Evolutionary conservation across 306 rosid species (phyloP).

Genomic region (Castanospermum australe): DNA sequence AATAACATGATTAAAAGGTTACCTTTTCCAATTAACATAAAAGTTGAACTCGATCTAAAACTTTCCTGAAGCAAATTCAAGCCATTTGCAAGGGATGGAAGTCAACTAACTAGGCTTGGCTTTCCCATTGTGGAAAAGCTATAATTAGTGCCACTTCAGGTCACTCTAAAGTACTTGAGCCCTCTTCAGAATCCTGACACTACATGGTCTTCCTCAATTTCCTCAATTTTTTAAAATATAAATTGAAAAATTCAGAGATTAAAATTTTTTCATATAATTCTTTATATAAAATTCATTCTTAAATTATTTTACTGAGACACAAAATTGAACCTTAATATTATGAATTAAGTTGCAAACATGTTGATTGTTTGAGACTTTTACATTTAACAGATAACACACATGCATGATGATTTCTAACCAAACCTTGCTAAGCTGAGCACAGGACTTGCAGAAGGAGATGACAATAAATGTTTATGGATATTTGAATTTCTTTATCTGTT

Average conservation of each 20-base stretch:
- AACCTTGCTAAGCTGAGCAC: background rate
- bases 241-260: no score
- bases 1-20: background rate
- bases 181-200: constrained; percentile 10
- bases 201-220: constrained; percentile 7
- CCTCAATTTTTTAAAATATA: background rate
- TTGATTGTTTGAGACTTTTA: background rate
- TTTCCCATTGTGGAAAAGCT: background rate
- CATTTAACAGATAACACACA: background rate
- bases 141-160: constrained; percentile 26
- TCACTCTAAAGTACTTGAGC: constrained; percentile 10
- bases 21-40: background rate
- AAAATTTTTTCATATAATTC: no score
- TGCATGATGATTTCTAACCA: background rate
- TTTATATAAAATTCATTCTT: no score
- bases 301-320: background rate
- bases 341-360: background rate
- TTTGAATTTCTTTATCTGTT: background rate
- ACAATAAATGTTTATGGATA: background rate
- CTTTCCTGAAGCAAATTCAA: constrained; percentile 1
- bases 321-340: background rate
- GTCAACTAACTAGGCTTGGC: constrained; percentile 29
- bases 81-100: background rate
- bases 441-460: background rate
- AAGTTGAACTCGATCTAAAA: constrained; percentile 3